A percentile compares a stretch with the other conserved stretches of the same genome.
Conservation (phyloP, 139 green algal species). For the Chlorella sorokiniana region DNA sequence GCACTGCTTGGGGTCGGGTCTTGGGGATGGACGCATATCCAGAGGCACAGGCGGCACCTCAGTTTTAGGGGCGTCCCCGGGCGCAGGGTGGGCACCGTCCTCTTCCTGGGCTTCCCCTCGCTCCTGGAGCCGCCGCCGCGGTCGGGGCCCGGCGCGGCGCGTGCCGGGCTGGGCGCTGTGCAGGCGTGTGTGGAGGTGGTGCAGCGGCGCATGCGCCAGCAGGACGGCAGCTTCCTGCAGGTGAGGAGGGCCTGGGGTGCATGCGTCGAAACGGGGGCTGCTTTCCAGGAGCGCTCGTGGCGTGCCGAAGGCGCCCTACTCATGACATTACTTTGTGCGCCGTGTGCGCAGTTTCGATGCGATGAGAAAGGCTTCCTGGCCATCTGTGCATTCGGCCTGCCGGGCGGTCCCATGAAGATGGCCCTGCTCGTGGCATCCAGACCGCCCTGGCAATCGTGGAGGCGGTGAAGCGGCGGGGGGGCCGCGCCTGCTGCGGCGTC, state of each 20-base stretch:
- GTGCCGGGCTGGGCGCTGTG: constrained; percentile 43
- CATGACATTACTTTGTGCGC: background rate
- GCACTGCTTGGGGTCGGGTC: background rate
- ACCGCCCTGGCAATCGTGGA: constrained; percentile 50
- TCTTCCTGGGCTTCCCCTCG: constrained; percentile 89
- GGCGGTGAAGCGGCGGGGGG: constrained; percentile 4
- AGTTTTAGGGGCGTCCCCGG: no score
- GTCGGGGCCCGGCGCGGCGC: background rate
- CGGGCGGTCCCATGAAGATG: constrained; percentile 73
- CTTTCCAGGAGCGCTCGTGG: background rate
- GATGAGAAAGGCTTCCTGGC: constrained; percentile 90
- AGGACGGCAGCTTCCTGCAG: constrained; percentile 79
- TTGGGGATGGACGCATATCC: no score
- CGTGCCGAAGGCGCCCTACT: background rate
- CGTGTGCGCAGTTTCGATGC: constrained; percentile 54
- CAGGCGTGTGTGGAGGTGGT: constrained; percentile 65
- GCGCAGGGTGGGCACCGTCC: constrained; percentile 64
- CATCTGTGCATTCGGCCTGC: constrained; percentile 84
- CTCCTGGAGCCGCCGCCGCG: constrained; percentile 43
- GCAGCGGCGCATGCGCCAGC: constrained; percentile 70
- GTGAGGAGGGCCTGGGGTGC: constrained; percentile 14
- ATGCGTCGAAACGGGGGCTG: background rate
- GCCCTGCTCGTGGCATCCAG: constrained; percentile 57
- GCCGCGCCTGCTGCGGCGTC: constrained; percentile 57
- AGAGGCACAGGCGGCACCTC: no score